A percentile compares a stretch with the other conserved stretches of the same genome.
These are phyloP conservation scores for Helotiales sp. DNA, from an alignment of 2,329 filamentous ascomycete genomes.

Conservation along the genomic window DNA sequence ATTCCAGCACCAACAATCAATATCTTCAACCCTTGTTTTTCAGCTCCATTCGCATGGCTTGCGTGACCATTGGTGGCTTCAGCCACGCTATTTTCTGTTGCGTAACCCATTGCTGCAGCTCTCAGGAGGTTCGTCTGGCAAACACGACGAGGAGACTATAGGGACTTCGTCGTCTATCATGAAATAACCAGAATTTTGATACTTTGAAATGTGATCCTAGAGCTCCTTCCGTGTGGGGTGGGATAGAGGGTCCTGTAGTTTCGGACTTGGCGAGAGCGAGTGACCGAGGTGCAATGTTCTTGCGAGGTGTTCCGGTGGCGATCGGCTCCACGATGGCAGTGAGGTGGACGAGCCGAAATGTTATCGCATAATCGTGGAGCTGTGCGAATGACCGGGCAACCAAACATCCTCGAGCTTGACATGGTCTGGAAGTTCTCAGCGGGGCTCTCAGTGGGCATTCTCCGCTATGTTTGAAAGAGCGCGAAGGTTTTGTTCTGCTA, in stretches of 20 bases:
- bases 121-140: not conserved
- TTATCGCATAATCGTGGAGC: not conserved
- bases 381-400: not conserved
- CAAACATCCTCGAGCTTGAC: too few relatives aligned
- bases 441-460: too few relatives aligned
- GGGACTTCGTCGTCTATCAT: not conserved
- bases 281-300: not conserved
- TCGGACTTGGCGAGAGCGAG: not conserved
- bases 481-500: too few relatives aligned
- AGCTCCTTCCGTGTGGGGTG: not conserved
- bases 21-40: not conserved
- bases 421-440: too few relatives aligned
- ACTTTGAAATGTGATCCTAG: not conserved
- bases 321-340: not conserved
- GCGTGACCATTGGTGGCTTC: not conserved
- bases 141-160: not conserved
- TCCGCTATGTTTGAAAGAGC: too few relatives aligned
- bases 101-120: not conserved
- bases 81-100: not conserved
- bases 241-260: not conserved
- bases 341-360: not conserved
- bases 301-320: not conserved
- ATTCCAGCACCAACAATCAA: conserved; percentile 45
- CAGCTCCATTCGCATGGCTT: not conserved
- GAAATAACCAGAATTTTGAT: not conserved